Evolutionary conservation across 768 basidiomycete genomes (phyloP).

Genomic region (Mycena amicta): DNA sequence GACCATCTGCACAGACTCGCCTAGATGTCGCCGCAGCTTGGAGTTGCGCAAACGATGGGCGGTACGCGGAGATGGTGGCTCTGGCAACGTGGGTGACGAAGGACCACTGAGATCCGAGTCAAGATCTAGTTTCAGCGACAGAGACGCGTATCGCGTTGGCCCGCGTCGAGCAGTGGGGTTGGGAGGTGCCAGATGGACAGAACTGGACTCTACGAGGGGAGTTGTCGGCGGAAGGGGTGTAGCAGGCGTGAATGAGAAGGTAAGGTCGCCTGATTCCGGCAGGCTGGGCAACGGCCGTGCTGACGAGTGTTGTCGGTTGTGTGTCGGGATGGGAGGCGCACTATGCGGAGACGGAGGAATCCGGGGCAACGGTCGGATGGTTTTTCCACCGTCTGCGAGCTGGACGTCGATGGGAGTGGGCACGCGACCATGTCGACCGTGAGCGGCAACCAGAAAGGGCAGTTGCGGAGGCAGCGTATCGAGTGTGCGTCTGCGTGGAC

Average conservation of each 20-base stretch:
- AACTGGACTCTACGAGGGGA: neutral
- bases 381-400: constrained; percentile 12
- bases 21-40: constrained; percentile 31
- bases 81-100: constrained; percentile 14
- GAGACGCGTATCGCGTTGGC: constrained; percentile 8
- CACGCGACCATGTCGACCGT: neutral
- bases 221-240: constrained; percentile 11
- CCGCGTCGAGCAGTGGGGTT: constrained; percentile 1
- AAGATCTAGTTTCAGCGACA: constrained; percentile 9
- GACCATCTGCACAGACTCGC: constrained; percentile 23
- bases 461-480: constrained; percentile 11
- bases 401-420: constrained; percentile 10
- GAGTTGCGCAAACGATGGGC: constrained; percentile 22
- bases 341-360: constrained; percentile 12
- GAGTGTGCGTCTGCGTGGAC: neutral
- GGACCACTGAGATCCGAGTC: constrained; percentile 3
- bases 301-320: neutral
- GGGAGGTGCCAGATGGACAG: neutral
- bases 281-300: constrained; percentile 17
- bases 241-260: constrained; percentile 9
- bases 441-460: neutral
- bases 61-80: constrained; percentile 25
- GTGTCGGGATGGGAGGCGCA: constrained; percentile 7
- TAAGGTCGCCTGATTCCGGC: constrained; percentile 8
- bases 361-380: constrained; percentile 15